Conservation (phyloP, 768 basidiomycete species). For the Cyclocybe aegerita region DNA sequence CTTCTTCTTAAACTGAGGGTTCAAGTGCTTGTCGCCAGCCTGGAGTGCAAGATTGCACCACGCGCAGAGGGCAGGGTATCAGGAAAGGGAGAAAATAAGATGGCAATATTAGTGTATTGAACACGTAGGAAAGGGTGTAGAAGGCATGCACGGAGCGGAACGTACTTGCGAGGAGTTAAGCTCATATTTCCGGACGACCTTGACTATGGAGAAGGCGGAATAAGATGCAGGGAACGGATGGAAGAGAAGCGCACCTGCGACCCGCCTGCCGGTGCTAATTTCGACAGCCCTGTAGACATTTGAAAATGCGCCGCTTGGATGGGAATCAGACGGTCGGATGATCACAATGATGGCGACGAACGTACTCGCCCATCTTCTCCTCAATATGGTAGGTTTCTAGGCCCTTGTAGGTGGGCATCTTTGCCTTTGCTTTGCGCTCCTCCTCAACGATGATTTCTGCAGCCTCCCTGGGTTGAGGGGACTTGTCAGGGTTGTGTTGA, state of each 20-base stretch:
- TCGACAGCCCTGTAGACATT: conserved; percentile 95
- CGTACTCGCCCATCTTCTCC: conserved; percentile 94
- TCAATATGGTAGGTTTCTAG: conserved; percentile 76
- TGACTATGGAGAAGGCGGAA: conserved; percentile 53
- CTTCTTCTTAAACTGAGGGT: conserved; percentile 93
- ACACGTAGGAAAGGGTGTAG: conserved; percentile 19
- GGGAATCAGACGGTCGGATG: conserved; percentile 11
- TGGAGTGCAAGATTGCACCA: conserved; percentile 31
- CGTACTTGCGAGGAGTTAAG: conserved; percentile 90
- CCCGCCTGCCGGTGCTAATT: conserved; percentile 67
- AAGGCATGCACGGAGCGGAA: conserved; percentile 21
- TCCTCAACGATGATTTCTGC: conserved; percentile 75
- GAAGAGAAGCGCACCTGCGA: conserved; percentile 63
- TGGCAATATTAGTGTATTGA: conserved; percentile 20
- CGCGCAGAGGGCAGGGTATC: conserved; percentile 27
- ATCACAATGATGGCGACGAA: conserved; percentile 24
- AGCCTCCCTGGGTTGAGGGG: conserved; percentile 35
- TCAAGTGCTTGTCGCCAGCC: conserved; percentile 93
- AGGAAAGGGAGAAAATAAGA: conserved; percentile 21
- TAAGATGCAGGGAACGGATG: conserved; percentile 10
- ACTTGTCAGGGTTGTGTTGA: conserved; percentile 29
- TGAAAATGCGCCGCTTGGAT: conserved; percentile 87
- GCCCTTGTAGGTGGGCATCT: conserved; percentile 85
- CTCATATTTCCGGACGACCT: conserved; percentile 93
- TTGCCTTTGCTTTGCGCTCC: conserved; percentile 68